phyloP scores from a whole-genome alignment of 129 eudicot species.

The Artemisia argyi region DNA sequence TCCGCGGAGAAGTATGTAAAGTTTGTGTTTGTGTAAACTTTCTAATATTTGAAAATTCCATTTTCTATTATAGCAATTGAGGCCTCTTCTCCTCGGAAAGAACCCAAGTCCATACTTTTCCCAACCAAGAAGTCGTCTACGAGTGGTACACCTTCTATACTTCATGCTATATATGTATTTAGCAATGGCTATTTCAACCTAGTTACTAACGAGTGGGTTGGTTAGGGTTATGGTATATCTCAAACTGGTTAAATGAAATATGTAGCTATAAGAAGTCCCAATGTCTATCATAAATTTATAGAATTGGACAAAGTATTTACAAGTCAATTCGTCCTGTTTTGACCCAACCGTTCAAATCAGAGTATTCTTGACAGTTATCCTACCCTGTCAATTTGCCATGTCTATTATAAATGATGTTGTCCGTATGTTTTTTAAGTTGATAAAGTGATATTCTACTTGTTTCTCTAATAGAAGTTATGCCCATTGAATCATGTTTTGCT shows the following conservation, averaged over 20 bases:
- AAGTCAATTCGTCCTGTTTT: background rate
- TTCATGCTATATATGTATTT: background rate
- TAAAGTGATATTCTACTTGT: slow-evolving; percentile 10
- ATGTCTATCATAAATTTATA: too few species aligned
- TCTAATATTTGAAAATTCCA: background rate
- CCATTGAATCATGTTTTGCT: slow-evolving; percentile 70
- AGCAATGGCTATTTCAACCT: slow-evolving; percentile 8
- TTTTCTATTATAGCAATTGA: slow-evolving; percentile 61
- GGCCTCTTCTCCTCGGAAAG: slow-evolving; percentile 87
- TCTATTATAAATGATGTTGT: slow-evolving; percentile 1
- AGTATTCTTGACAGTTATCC: background rate
- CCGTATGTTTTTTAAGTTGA: background rate
- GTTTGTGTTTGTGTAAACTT: slow-evolving; percentile 1
- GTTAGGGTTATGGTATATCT: background rate
- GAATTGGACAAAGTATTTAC: background rate
- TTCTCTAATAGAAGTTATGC: slow-evolving; percentile 41
- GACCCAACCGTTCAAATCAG: background rate
- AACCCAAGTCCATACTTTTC: slow-evolving; percentile 65
- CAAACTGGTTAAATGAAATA: background rate
- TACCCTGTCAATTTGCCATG: background rate
- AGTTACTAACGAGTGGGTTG: background rate
- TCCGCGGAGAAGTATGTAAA: slow-evolving; percentile 8
- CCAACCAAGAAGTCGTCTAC: slow-evolving; percentile 44
- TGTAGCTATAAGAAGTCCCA: too few species aligned
- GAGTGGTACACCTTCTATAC: slow-evolving; percentile 46